Evolutionary conservation across 2,329 filamentous ascomycete genomes (phyloP), one percentile per base, ranked within the genome.

Genomic region (Epichloe bromicola): DNA sequence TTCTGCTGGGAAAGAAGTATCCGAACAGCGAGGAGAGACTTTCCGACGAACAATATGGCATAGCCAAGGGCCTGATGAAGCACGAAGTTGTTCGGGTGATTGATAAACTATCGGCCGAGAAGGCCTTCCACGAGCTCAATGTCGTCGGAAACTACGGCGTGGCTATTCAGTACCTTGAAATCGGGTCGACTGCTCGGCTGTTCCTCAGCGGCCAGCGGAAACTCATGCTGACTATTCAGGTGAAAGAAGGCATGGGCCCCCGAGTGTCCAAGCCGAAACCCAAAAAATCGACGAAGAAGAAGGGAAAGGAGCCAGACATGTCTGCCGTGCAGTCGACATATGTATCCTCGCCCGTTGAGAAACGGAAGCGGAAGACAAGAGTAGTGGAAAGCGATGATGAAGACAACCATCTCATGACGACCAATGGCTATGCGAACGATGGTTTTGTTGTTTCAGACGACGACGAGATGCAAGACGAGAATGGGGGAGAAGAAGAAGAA

Each of bases 11-110:
- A 6, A 81, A 76, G 52, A 79, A 75, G 54, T 78, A 73, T 52
- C 79, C 78, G 53, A 78, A 78, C 51, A 71, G 79, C 41, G 75
- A 78, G 40, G 70, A 75, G 14, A 61, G 70, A 2, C 62, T 70
- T 4, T 79, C 82, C 38, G 72, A 78, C 38, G 67, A 77, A 17
- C 78, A 82, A 52, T 82, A 81, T 64, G 88, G 88, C 14, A 74
- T 76, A 41, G 89, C 86, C 14, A 80, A 77, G 55, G 72, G 79
- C 15, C 69, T 95, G 58, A 82, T 85, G 52, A 81, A 85, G 59
- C 80, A 83, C 37, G 87, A 94, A 60, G 76, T 89, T 12, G 86
- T 95, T 62, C 83, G 89, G 39, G 74, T 97, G n/a, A 88, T 96
- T 59, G 81, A 88, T 61, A 76, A 79, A 46, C 73, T 98, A 10